Conservation (phyloP, 176 grass and related monocot genomes). For the Otatea glauca region DNA sequence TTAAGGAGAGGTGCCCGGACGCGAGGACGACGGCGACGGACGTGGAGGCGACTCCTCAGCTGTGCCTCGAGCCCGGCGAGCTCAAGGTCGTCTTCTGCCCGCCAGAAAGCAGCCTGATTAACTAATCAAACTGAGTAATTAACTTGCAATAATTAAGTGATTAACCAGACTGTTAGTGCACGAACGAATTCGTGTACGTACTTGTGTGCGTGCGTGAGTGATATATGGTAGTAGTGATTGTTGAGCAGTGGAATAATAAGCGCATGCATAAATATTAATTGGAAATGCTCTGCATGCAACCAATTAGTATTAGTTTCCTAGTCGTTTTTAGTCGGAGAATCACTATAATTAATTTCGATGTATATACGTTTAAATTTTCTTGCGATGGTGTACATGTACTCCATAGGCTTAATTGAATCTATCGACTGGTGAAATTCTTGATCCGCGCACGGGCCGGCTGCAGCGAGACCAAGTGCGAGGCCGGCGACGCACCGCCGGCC, state of each 20-base stretch:
- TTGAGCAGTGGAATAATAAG: not conserved
- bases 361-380: too few species aligned
- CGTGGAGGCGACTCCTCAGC: slow-evolving; percentile 48
- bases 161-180: not conserved
- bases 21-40: slow-evolving; percentile 50
- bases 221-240: too few species aligned
- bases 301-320: not conserved
- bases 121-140: not conserved
- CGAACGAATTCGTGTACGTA: too few species aligned
- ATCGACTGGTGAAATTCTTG: too few species aligned
- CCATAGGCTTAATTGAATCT: too few species aligned
- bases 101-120: not conserved
- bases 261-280: not conserved
- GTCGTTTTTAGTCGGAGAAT: not conserved
- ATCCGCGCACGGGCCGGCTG: too few species aligned
- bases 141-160: not conserved
- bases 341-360: not conserved
- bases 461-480: too few species aligned
- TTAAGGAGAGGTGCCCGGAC: slow-evolving; percentile 48
- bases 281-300: not conserved
- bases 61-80: slow-evolving; percentile 41
- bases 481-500: too few species aligned
- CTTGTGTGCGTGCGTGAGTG: too few species aligned
- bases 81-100: slow-evolving; percentile 61
- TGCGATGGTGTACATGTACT: too few species aligned